Evolutionary conservation across 202 grass and related monocot genomes (phyloP).

Genomic region (Zizania palustris): DNA sequence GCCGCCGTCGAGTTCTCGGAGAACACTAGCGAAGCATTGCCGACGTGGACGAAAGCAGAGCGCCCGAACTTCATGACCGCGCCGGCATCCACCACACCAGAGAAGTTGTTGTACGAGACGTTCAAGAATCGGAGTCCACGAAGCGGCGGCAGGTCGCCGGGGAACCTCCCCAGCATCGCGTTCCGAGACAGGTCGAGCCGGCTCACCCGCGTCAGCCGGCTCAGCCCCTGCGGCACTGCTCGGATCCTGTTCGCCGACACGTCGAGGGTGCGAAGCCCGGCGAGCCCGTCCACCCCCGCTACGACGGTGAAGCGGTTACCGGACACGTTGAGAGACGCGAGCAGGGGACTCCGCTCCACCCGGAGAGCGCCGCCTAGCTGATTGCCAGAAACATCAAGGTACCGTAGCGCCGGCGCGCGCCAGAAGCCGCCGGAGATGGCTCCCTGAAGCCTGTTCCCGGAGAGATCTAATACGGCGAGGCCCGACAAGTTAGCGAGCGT

Average conservation of each 20-base stretch:
- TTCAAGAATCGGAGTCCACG: constrained; percentile 51
- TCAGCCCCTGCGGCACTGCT: constrained; percentile 55
- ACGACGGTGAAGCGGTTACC: constrained; percentile 80
- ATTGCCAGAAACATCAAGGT: constrained; percentile 58
- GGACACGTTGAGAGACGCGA: constrained; percentile 60
- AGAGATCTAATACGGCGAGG: constrained; percentile 66
- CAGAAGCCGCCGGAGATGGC: constrained; percentile 62
- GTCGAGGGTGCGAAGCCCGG: constrained; percentile 56
- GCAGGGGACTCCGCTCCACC: constrained; percentile 21
- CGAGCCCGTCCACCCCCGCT: constrained; percentile 40
- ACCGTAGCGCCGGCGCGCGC: constrained; percentile 54
- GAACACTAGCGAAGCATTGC: constrained; percentile 51
- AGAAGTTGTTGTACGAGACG: constrained; percentile 72
- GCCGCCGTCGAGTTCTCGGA: background rate
- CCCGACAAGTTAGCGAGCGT: constrained; percentile 63
- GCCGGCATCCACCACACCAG: constrained; percentile 48
- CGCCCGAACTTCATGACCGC: constrained; percentile 58
- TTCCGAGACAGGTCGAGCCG: constrained; percentile 71
- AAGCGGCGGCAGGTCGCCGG: constrained; percentile 64
- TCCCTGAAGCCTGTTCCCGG: constrained; percentile 79
- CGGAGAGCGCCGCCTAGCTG: constrained; percentile 77
- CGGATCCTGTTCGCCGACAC: constrained; percentile 63
- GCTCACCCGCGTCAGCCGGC: constrained; percentile 30
- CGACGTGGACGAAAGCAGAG: constrained; percentile 67
- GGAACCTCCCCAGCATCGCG: constrained; percentile 65